Evolutionary conservation across 177 flowering plant genomes (phyloP).

Genomic region (Tripterygium wilfordii): DNA sequence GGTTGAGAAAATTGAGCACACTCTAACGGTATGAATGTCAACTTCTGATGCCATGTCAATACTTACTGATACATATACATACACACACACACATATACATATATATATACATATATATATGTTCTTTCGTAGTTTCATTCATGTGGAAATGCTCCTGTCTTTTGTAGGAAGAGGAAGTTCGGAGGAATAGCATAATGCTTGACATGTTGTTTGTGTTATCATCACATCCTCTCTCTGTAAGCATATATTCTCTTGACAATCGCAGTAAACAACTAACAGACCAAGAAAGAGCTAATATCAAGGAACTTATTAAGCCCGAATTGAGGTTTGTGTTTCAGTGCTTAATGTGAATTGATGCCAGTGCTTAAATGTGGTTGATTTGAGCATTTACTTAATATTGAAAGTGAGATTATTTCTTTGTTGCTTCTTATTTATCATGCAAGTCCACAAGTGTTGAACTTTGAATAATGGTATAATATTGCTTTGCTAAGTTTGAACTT

Average conservation of each 20-base stretch:
- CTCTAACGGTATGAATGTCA: slow-evolving; percentile 58
- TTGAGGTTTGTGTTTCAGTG: slow-evolving; percentile 57
- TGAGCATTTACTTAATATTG: neutral
- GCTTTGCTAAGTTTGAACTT: no score
- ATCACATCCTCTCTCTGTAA: slow-evolving; percentile 79
- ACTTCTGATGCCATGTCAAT: neutral
- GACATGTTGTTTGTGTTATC: slow-evolving; percentile 79
- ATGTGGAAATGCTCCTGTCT: slow-evolving; percentile 4
- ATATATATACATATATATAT: no score
- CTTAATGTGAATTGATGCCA: no score
- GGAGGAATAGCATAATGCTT: slow-evolving; percentile 80
- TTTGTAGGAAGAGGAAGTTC: slow-evolving; percentile 75
- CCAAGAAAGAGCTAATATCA: slow-evolving; percentile 45
- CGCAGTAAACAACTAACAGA: slow-evolving; percentile 59
- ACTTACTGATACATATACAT: neutral
- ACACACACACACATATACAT: neutral
- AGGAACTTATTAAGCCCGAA: slow-evolving; percentile 59
- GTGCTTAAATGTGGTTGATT: neutral
- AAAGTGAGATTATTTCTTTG: neutral
- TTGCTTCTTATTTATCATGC: no score
- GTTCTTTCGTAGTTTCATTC: neutral
- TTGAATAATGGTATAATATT: no score
- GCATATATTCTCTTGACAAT: slow-evolving; percentile 72
- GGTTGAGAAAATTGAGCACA: slow-evolving; percentile 61
- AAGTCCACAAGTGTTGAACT: no score